These are phyloP conservation scores for Nicotiana attenuata DNA, from an alignment of 257 asterid genomes.

Conservation along the genomic window DNA sequence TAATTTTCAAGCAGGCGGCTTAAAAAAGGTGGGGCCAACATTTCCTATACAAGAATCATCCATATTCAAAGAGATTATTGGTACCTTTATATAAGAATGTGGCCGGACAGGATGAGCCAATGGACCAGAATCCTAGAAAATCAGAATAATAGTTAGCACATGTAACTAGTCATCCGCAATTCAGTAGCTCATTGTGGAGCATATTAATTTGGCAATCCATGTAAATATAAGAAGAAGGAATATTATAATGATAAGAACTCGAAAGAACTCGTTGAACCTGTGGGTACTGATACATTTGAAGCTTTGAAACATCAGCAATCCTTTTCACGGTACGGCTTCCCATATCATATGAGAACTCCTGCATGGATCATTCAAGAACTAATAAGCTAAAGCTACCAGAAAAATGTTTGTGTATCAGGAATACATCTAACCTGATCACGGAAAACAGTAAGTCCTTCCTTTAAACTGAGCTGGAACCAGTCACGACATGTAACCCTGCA, in stretches of 20 bases:
- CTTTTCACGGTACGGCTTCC: conserved; percentile 66
- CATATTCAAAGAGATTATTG: conserved; percentile 4
- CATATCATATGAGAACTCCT: conserved; percentile 86
- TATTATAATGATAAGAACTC: too few species aligned
- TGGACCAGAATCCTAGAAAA: conserved; percentile 78
- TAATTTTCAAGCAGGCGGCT: conserved; percentile 11
- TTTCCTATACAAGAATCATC: not conserved
- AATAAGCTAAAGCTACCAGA: too few species aligned
- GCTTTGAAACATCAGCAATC: too few species aligned
- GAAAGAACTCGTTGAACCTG: too few species aligned
- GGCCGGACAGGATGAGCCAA: conserved; percentile 87
- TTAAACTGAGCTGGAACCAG: conserved; percentile 99
- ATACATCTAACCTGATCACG: conserved; percentile 73
- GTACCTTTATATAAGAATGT: conserved; percentile 74
- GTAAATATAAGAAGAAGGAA: too few species aligned
- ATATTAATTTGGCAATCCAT: not conserved
- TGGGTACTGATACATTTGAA: conserved; percentile 19
- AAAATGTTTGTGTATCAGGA: too few species aligned
- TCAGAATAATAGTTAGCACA: not conserved
- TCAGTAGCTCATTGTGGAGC: not conserved
- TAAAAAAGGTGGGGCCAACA: not conserved
- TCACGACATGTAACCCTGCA: conserved; percentile 97
- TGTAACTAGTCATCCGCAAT: not conserved
- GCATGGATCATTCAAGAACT: too few species aligned
- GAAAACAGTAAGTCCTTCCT: conserved; percentile 98